A percentile compares a stretch with the other conserved stretches of the same genome.
Conservation (phyloP, 148 eudicot genomes). For the Pouteria glomerata region DNA sequence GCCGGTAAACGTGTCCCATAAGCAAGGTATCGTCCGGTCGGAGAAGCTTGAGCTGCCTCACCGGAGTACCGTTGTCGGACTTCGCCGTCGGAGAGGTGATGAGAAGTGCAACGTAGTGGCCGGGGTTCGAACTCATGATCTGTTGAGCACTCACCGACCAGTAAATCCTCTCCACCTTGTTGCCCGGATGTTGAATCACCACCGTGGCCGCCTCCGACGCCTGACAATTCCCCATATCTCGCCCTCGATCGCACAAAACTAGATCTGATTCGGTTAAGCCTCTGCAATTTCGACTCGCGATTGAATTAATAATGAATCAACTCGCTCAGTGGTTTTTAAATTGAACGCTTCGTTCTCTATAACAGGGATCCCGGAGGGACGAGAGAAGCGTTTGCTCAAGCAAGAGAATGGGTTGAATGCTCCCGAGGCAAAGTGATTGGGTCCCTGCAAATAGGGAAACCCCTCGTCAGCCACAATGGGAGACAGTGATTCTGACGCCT, state of each 20-base stretch:
- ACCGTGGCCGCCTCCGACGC: slow-evolving; percentile 68
- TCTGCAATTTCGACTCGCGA: too few relatives aligned
- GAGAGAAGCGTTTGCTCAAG: background rate
- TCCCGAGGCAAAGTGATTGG: background rate
- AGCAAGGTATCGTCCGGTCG: slow-evolving; percentile 53
- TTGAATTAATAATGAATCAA: background rate
- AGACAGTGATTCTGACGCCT: background rate
- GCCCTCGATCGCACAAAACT: background rate
- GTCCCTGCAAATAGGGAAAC: background rate
- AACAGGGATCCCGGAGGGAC: background rate
- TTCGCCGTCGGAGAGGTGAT: slow-evolving; percentile 21
- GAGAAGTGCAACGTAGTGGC: slow-evolving; percentile 58
- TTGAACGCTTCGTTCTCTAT: background rate
- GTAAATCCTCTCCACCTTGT: slow-evolving; percentile 43
- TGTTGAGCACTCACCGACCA: slow-evolving; percentile 46
- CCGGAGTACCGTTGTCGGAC: slow-evolving; percentile 16
- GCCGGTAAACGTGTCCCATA: slow-evolving; percentile 67
- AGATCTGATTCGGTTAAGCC: too few relatives aligned
- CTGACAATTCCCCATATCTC: slow-evolving; percentile 77
- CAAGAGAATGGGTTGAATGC: background rate
- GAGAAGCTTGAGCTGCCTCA: slow-evolving; percentile 62
- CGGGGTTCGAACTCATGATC: slow-evolving; percentile 67
- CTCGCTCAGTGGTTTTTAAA: background rate
- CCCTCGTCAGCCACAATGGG: background rate
- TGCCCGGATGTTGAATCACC: slow-evolving; percentile 56